These are phyloP conservation scores for Selaginella moellendorffii DNA, from an alignment of 75 land plant genomes.

Conservation along the genomic window DNA sequence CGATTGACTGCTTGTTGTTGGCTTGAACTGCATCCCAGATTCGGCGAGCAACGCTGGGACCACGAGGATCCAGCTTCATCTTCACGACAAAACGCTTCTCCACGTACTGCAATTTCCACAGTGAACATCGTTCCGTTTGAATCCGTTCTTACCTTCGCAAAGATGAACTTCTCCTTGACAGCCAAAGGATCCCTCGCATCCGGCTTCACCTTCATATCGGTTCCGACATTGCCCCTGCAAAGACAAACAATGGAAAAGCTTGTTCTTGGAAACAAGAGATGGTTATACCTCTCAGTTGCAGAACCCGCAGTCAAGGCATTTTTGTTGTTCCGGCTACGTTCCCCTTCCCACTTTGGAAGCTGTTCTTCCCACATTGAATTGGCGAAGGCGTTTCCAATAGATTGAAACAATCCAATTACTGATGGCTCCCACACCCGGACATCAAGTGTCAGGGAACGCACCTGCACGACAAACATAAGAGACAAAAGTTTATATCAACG, in stretches of 20 bases:
- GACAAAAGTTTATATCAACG: background rate
- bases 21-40: conserved; percentile 53
- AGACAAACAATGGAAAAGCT: background rate
- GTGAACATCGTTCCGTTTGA: background rate
- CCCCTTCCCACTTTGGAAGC: conserved; percentile 18
- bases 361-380: conserved; percentile 92
- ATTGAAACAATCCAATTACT: conserved; percentile 74
- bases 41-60: conserved; percentile 26
- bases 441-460: conserved; percentile 94
- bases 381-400: conserved; percentile 80
- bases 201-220: conserved; percentile 40
- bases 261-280: no score
- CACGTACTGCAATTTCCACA: conserved; percentile 44
- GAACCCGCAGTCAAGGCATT: no score
- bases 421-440: conserved; percentile 98
- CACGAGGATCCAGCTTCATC: conserved; percentile 12
- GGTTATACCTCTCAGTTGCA: no score
- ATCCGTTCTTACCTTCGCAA: conserved; percentile 51
- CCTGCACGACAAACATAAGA: conserved; percentile 32
- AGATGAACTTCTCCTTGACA: conserved; percentile 75
- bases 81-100: conserved; percentile 47
- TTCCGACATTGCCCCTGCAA: background rate
- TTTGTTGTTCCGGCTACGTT: background rate
- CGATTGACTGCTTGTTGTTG: conserved; percentile 52
- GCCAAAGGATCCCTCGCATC: conserved; percentile 51